Base-by-base conservation (phyloP, 1,284 basidiomycete genomes). In the Ganoderma meredithae region DNA sequence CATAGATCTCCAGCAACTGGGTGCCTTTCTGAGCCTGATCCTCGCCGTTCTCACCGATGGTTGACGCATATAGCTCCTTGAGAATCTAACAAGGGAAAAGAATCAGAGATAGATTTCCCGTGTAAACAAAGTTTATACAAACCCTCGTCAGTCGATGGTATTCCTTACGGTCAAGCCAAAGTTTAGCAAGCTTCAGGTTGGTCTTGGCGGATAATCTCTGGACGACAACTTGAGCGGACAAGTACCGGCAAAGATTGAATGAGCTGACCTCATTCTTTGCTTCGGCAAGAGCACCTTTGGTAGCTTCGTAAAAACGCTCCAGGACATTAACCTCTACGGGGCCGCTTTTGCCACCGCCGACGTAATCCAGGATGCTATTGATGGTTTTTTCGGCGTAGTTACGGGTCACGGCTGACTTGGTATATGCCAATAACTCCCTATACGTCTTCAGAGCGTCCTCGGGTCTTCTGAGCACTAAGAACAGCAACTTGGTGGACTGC, bases 311-410 rank as follows among this genome's bases (percentile, higher is more conserved):
- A 83, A 99, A 99, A 72, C 91, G 90, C 80, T 99, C 96, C 70
- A 99, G 85, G 0, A 95, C 89, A 69, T 94, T 92, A 4, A 98
- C 92, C 69, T 97, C 93, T 4, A 98, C 90, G 1, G 85, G 84
- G 0, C 91, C 92, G 59, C 90, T 88, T 77, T 95, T 96, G 63
- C 95, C 95, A 71, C 96, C 96, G 39, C 96, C 96, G 53, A 99
- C 98, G 76, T 99, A 99, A 80, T 99, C 98, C 72, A 99, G 84
- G 71, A 99, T 98, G 69, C 95, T 95, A 79, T 99, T 99, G 85
- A 99, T 99, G 8, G 95, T 94, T 84, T 99, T 99, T 81, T 99
- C 98, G 8, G 95, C 95, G 76, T 96, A 94, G 76, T 96, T 96
- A 53, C 95, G 88, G 3, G 95, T 96, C 17, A 96, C 94, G 1